These are phyloP conservation scores for Aspergillus sp. DNA, from an alignment of 2,329 filamentous ascomycete species.

Conservation along the genomic window DNA sequence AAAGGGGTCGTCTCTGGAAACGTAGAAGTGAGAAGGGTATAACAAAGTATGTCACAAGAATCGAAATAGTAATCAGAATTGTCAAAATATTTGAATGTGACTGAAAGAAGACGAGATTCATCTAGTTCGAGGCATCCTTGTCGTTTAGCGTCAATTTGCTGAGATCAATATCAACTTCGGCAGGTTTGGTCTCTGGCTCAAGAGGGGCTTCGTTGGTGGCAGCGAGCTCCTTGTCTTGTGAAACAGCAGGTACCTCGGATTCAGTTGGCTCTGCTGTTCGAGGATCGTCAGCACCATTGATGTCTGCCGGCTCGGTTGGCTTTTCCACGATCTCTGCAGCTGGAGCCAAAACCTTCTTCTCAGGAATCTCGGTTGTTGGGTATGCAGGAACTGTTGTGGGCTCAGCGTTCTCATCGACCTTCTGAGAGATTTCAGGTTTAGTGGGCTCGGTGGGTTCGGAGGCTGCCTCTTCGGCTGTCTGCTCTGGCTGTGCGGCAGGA, in stretches of 20 bases:
- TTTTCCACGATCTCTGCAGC: neutral
- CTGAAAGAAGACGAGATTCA: neutral
- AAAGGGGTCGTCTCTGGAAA: slow-evolving; percentile 7
- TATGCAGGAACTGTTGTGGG: slow-evolving; percentile 7
- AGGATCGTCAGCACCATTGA: neutral
- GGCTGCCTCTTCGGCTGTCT: neutral
- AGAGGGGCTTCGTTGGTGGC: slow-evolving; percentile 4
- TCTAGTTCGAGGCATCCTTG: slow-evolving; percentile 3
- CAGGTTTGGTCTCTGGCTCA: slow-evolving; percentile 8
- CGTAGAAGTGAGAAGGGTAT: slow-evolving; percentile 19
- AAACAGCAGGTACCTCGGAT: slow-evolving; percentile 4
- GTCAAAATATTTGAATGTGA: neutral
- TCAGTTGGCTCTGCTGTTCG: slow-evolving; percentile 6
- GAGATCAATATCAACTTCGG: slow-evolving; percentile 27
- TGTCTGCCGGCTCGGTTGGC: neutral
- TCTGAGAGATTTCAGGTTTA: neutral
- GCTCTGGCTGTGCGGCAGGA: neutral
- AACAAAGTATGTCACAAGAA: slow-evolving; percentile 20
- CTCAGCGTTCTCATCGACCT: slow-evolving; percentile 13
- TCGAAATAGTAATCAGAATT: slow-evolving; percentile 2
- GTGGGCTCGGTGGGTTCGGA: neutral
- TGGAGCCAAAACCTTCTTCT: neutral
- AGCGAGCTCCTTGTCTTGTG: neutral
- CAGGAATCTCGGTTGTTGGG: neutral
- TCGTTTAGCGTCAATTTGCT: slow-evolving; percentile 23